A percentile compares a stretch with the other conserved stretches of the same genome.
Conservation (phyloP, 1,284 basidiomycete genomes). For the Trametes hirsuta region DNA sequence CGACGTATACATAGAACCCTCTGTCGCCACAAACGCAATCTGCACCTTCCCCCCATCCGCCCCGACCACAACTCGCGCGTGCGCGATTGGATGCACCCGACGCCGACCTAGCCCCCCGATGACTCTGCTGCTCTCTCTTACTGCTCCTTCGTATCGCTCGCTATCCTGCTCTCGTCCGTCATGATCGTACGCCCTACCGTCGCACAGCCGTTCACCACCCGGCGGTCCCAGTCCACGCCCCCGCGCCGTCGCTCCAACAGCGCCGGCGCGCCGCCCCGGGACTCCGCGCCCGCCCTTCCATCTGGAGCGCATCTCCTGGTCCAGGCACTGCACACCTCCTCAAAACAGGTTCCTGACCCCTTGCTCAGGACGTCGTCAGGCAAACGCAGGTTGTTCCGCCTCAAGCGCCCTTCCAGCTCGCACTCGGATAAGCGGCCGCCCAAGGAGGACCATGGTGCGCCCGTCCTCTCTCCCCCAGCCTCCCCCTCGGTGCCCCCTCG, state of each 20-base stretch:
- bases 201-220: conserved; percentile 3
- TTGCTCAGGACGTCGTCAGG: conserved; percentile 12
- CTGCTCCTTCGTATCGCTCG: neutral
- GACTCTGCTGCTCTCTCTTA: conserved; percentile 7
- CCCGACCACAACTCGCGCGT: neutral
- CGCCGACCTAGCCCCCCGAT: conserved; percentile 18
- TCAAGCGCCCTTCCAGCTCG: conserved; percentile 31
- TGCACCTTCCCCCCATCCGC: neutral
- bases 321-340: conserved; percentile 10
- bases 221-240: conserved; percentile 18
- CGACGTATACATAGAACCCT: conserved; percentile 2
- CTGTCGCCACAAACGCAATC: conserved; percentile 7
- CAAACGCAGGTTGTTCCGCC: conserved; percentile 26
- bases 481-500: conserved; percentile 20
- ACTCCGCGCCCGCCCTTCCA: conserved; percentile 1
- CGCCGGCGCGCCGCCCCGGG: conserved; percentile 1
- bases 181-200: conserved; percentile 19
- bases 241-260: conserved; percentile 21
- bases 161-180: conserved; percentile 7
- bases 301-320: conserved; percentile 9
- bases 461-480: conserved; percentile 3
- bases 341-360: conserved; percentile 5
- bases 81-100: conserved; percentile 15
- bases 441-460: conserved; percentile 1
- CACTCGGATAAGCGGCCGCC: conserved; percentile 2